Conservation (phyloP, 1,284 basidiomycete genomes). For the Ganoderma multipileum region DNA sequence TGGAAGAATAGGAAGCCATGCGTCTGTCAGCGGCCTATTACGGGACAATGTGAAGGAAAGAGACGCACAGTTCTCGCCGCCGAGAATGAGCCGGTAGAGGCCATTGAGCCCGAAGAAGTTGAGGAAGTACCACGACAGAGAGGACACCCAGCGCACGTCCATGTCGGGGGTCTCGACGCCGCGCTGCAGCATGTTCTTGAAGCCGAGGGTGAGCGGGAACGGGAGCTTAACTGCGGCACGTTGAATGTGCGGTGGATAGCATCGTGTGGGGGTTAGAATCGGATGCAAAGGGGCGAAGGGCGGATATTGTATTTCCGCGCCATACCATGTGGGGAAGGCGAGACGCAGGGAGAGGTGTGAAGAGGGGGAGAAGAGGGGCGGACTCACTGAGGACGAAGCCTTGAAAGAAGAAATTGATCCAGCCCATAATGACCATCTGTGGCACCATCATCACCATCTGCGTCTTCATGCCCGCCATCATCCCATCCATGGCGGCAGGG, state of each 20-base stretch:
- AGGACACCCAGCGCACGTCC: conserved; percentile 99
- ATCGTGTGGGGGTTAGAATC: background rate
- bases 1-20: conserved; percentile 19
- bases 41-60: conserved; percentile 10
- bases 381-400: conserved; percentile 95
- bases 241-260: background rate
- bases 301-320: conserved; percentile 8
- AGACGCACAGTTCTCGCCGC: conserved; percentile 85
- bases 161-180: conserved; percentile 97
- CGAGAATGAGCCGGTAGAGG: conserved; percentile 92
- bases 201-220: conserved; percentile 95
- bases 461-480: conserved; percentile 99
- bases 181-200: conserved; percentile 98
- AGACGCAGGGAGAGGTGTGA: background rate
- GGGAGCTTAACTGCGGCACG: conserved; percentile 86
- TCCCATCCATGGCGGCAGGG: conserved; percentile 93
- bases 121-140: conserved; percentile 98
- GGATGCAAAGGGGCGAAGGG: conserved; percentile 6
- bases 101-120: conserved; percentile 99
- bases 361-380: background rate
- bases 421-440: conserved; percentile 99
- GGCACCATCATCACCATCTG: conserved; percentile 99
- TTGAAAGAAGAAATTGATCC: conserved; percentile 99
- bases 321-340: conserved; percentile 2
- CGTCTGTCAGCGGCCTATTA: conserved; percentile 15